These are phyloP conservation scores for Aspergillus campestris DNA, from an alignment of 495 filamentous ascomycete genomes.

Conservation along the genomic window DNA sequence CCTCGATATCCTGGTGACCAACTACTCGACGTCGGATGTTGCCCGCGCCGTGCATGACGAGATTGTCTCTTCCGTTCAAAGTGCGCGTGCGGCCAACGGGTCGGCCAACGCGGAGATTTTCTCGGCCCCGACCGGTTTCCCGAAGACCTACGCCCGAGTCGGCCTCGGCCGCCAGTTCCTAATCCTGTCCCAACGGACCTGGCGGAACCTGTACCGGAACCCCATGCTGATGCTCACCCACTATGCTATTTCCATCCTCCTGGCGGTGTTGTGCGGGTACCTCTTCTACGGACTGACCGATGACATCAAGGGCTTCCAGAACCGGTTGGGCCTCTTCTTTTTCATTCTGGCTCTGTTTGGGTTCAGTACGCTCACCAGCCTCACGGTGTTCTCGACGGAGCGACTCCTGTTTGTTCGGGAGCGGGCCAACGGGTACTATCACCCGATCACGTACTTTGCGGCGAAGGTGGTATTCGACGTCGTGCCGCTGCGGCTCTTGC, in stretches of 20 bases:
- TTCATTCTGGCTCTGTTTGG: slow-evolving; percentile 94
- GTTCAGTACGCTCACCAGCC: slow-evolving; percentile 87
- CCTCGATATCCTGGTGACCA: slow-evolving; percentile 69
- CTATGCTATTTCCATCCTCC: slow-evolving; percentile 94
- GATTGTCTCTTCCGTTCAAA: slow-evolving; percentile 56
- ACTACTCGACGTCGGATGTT: slow-evolving; percentile 72
- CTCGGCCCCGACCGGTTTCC: slow-evolving; percentile 31
- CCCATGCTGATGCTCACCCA: slow-evolving; percentile 98
- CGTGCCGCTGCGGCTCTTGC: slow-evolving; percentile 84
- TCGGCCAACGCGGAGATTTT: slow-evolving; percentile 51
- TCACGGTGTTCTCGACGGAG: slow-evolving; percentile 91
- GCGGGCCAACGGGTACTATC: slow-evolving; percentile 94
- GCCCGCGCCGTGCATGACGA: slow-evolving; percentile 71
- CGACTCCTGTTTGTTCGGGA: slow-evolving; percentile 89
- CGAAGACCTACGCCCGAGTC: slow-evolving; percentile 76
- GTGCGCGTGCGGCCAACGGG: slow-evolving; percentile 61
- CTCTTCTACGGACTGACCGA: slow-evolving; percentile 95
- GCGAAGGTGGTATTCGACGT: slow-evolving; percentile 95
- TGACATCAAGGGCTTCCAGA: slow-evolving; percentile 96
- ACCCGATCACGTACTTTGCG: slow-evolving; percentile 92
- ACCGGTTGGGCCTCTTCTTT: slow-evolving; percentile 96
- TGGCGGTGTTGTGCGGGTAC: slow-evolving; percentile 89
- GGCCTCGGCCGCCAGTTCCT: slow-evolving; percentile 72
- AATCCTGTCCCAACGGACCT: slow-evolving; percentile 84
- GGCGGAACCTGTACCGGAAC: slow-evolving; percentile 96